Evolutionary conservation across 2,329 filamentous ascomycete genomes (phyloP).

Genomic region (Akanthomyces dipterigenus): DNA sequence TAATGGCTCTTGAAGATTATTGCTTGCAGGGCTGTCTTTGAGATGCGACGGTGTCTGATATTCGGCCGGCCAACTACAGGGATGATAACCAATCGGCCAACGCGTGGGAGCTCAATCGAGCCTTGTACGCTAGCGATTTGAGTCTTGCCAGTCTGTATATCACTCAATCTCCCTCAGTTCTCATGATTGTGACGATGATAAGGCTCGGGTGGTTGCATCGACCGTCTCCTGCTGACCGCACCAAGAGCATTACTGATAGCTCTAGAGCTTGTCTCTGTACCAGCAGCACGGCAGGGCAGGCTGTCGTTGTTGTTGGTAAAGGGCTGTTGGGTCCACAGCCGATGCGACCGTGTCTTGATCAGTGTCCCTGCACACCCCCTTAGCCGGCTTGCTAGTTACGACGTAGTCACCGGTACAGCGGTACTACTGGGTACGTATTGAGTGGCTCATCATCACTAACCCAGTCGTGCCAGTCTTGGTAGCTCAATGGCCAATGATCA

Average conservation of each 20-base stretch:
- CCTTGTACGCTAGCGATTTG: not conserved
- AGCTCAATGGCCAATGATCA: no score
- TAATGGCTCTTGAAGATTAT: not conserved
- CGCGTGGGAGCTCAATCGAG: not conserved
- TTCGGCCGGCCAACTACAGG: not conserved
- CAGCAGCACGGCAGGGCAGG: no score
- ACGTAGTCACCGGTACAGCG: no score
- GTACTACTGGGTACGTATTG: no score
- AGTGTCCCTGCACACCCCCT: not conserved
- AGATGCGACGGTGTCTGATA: not conserved
- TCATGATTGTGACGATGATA: no score
- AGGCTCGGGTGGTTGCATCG: not conserved
- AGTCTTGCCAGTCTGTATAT: not conserved
- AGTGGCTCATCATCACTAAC: no score
- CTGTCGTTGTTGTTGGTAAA: not conserved
- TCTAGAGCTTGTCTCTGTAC: not conserved
- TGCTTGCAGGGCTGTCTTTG: not conserved
- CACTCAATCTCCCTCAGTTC: not conserved
- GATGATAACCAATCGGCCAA: not conserved
- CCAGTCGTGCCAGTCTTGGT: no score
- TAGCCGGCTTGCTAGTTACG: no score
- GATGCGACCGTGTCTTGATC: not conserved
- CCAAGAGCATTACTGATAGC: not conserved
- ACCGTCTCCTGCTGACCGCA: not conserved
- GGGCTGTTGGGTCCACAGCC: not conserved